Percentiles rank a stretch among this genome's conserved stretches.
Conservation (phyloP, 768 basidiomycete species). For the Mycena olivaceomarginata region DNA sequence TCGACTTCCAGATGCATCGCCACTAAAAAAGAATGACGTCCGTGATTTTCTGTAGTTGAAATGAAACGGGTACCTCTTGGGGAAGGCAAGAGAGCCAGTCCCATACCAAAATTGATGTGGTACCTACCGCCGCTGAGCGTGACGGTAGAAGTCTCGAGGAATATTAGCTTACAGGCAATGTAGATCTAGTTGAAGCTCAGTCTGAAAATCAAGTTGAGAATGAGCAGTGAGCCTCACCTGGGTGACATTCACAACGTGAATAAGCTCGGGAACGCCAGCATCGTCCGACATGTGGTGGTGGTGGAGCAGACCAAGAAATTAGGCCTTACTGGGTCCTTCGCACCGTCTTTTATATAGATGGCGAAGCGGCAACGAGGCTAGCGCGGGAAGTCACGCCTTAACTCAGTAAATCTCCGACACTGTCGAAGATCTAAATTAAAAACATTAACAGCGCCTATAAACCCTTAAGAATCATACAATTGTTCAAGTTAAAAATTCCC, state of each 20-base stretch:
- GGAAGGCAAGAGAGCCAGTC: slow-evolving; percentile 47
- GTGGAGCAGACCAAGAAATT: not conserved
- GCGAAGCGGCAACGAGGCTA: not conserved
- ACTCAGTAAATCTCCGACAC: slow-evolving; percentile 6
- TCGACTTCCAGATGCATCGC: slow-evolving; percentile 41
- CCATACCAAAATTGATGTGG: slow-evolving; percentile 43
- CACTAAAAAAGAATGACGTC: slow-evolving; percentile 11
- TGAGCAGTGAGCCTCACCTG: slow-evolving; percentile 12
- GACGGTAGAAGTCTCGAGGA: not conserved
- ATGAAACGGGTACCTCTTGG: slow-evolving; percentile 28
- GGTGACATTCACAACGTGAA: slow-evolving; percentile 27
- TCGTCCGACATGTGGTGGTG: slow-evolving; percentile 32
- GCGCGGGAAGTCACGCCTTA: not conserved
- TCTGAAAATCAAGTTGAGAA: not conserved
- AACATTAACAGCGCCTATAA: not conserved
- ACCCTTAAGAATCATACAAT: not conserved
- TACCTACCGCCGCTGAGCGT: slow-evolving; percentile 18
- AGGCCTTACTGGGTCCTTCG: not conserved
- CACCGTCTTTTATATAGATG: slow-evolving; percentile 12
- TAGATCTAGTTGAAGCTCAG: slow-evolving; percentile 31
- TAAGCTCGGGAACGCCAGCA: not conserved
- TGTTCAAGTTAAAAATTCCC: too few species aligned
- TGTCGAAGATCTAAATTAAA: slow-evolving; percentile 13
- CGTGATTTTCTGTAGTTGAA: not conserved
- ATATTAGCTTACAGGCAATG: slow-evolving; percentile 38